Evolutionary conservation across 257 asterid species (phyloP).

Genomic region (Solanum gracilifrons): DNA sequence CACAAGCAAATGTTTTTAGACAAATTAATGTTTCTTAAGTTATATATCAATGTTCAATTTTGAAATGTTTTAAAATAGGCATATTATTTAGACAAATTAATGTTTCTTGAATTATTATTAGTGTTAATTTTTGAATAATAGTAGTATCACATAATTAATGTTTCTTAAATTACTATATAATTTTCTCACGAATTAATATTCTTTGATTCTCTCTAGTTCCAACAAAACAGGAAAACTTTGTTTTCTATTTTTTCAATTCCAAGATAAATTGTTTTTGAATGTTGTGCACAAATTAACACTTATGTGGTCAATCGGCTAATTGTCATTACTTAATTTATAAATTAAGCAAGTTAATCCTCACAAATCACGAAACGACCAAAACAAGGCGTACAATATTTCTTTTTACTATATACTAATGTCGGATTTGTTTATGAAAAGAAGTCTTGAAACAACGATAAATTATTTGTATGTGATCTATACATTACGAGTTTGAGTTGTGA

Average conservation of each 20-base stretch:
- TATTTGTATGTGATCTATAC: rapidly evolving
- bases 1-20: neutral
- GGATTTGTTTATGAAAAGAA: neutral
- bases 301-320: neutral
- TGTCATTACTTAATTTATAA: neutral
- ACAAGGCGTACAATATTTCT: neutral
- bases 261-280: neutral
- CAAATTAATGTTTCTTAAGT: neutral
- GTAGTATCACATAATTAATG: neutral
- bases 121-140: no score
- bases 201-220: neutral
- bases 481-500: neutral
- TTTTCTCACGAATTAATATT: no score
- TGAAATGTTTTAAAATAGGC: no score
- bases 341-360: neutral
- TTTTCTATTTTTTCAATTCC: neutral
- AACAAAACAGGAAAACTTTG: neutral
- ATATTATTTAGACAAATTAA: neutral
- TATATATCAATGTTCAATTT: neutral
- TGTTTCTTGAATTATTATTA: no score
- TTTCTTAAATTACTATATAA: neutral
- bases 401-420: neutral
- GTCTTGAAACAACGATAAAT: rapidly evolving
- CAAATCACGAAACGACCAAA: neutral
- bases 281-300: neutral